Percentiles rank a stretch among this genome's conserved stretches.
These are phyloP conservation scores for Pseudophaeomoniella oleicola DNA, from an alignment of 2,329 filamentous ascomycete species.

Conservation along the genomic window DNA sequence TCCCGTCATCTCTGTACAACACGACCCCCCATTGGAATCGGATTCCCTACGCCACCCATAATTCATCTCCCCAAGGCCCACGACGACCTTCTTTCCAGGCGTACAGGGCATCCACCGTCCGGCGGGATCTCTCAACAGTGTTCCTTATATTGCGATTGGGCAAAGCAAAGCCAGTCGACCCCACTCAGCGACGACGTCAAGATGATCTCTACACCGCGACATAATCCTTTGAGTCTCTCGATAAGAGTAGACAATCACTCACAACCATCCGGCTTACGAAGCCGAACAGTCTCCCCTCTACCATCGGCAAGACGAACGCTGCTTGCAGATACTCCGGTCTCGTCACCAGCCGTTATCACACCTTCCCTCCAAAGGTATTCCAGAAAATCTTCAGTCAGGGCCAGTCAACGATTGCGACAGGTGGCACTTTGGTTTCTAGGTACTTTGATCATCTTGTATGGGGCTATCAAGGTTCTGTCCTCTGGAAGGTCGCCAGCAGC, in stretches of 20 bases:
- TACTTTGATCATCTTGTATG: conserved; percentile 33
- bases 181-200: too few relatives aligned
- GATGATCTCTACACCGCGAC: conserved; percentile 20
- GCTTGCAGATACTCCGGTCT: conserved; percentile 53
- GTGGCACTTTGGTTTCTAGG: conserved; percentile 39
- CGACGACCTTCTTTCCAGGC: too few relatives aligned
- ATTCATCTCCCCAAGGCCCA: too few relatives aligned
- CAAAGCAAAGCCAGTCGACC: too few relatives aligned
- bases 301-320: conserved; percentile 40
- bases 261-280: conserved; percentile 4
- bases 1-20: too few relatives aligned
- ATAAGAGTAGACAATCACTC: conserved; percentile 10
- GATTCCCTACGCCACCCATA: too few relatives aligned
- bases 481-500: conserved; percentile 16
- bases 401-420: conserved; percentile 44
- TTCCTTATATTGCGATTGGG: too few relatives aligned
- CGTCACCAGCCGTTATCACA: conserved; percentile 57
- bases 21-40: too few relatives aligned
- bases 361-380: conserved; percentile 51
- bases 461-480: conserved; percentile 24
- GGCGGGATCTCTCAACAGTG: too few relatives aligned
- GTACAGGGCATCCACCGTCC: too few relatives aligned
- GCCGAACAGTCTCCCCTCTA: conserved; percentile 17
- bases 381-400: conserved; percentile 43
- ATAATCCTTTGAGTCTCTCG: conserved; percentile 14